Conservation (phyloP, 352 stramenopile species). For the Phytophthora pseudosyringae region DNA sequence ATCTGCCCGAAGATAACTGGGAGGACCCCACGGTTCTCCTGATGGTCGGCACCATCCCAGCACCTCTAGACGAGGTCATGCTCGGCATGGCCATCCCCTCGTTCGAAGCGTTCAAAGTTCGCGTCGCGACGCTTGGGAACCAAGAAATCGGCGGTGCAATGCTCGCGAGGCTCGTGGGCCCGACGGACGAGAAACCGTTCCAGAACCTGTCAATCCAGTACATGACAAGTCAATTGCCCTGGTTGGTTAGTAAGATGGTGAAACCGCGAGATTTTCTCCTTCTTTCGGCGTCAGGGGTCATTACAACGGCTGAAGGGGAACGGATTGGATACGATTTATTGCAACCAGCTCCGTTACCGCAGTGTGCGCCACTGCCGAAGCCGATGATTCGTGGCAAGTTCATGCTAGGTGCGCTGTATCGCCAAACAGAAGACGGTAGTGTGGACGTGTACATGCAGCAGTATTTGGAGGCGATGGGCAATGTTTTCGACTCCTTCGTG, state of each 20-base stretch:
- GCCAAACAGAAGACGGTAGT: slow-evolving; percentile 31
- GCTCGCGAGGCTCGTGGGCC: slow-evolving; percentile 56
- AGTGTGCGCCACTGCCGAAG: slow-evolving; percentile 33
- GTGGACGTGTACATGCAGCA: slow-evolving; percentile 47
- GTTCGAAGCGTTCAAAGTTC: slow-evolving; percentile 51
- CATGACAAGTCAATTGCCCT: slow-evolving; percentile 43
- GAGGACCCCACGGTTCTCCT: slow-evolving; percentile 41
- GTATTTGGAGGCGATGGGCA: slow-evolving; percentile 38
- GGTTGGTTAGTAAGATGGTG: slow-evolving; percentile 49
- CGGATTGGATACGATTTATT: slow-evolving; percentile 60
- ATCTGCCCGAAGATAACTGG: slow-evolving; percentile 42
- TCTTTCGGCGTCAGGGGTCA: slow-evolving; percentile 47
- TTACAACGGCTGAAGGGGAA: slow-evolving; percentile 44
- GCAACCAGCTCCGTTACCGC: slow-evolving; percentile 49
- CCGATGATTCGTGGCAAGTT: slow-evolving; percentile 42
- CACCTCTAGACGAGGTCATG: slow-evolving; percentile 67
- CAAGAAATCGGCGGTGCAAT: slow-evolving; percentile 46
- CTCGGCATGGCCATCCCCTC: slow-evolving; percentile 50
- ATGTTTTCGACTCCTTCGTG: slow-evolving; percentile 35
- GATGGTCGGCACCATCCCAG: slow-evolving; percentile 49
- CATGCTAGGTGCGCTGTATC: slow-evolving; percentile 39
- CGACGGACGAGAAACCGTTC: slow-evolving; percentile 48
- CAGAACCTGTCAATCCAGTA: slow-evolving; percentile 59
- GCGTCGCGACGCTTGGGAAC: slow-evolving; percentile 30
- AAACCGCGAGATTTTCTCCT: slow-evolving; percentile 51